phyloP scores from a whole-genome alignment of 495 filamentous ascomycete genomes.

The Immersiella caudata region DNA sequence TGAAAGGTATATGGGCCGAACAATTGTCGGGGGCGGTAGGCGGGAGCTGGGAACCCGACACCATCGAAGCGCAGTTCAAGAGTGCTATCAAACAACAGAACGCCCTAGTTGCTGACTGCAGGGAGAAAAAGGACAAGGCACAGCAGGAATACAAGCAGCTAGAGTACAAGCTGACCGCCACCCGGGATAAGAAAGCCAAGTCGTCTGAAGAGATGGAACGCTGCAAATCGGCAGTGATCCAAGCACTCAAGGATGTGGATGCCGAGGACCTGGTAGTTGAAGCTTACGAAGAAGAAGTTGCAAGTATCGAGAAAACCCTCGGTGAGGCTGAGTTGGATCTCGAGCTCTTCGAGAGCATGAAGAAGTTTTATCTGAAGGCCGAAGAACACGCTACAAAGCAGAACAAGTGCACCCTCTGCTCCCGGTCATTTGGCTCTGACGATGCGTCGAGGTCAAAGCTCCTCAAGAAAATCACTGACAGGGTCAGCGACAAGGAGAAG shows the following conservation, averaged over 20 bases:
- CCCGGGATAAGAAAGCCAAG: constrained; percentile 61
- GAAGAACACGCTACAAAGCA: constrained; percentile 59
- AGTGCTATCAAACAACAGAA: constrained; percentile 59
- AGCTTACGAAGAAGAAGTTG: constrained; percentile 46
- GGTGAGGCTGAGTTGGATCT: constrained; percentile 64
- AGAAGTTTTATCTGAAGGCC: constrained; percentile 65
- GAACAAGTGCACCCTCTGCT: constrained; percentile 73
- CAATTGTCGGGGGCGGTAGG: constrained; percentile 66
- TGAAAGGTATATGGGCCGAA: constrained; percentile 72
- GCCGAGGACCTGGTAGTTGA: constrained; percentile 41
- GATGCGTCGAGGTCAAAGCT: constrained; percentile 61
- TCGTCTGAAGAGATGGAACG: constrained; percentile 65
- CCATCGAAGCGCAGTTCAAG: constrained; percentile 74
- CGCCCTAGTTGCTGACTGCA: constrained; percentile 57
- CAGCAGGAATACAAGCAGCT: constrained; percentile 75
- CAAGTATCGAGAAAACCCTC: constrained; percentile 59
- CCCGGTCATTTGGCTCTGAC: constrained; percentile 59
- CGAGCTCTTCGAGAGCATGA: constrained; percentile 61
- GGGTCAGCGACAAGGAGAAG: constrained; percentile 58
- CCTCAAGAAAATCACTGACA: constrained; percentile 61
- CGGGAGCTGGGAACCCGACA: constrained; percentile 65
- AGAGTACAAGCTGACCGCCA: constrained; percentile 72
- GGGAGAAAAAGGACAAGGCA: constrained; percentile 67
- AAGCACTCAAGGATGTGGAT: constrained; percentile 43
- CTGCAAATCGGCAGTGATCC: constrained; percentile 53